phyloP scores from a whole-genome alignment of 2,329 filamentous ascomycete species.

The Cercospora nicotianae region DNA sequence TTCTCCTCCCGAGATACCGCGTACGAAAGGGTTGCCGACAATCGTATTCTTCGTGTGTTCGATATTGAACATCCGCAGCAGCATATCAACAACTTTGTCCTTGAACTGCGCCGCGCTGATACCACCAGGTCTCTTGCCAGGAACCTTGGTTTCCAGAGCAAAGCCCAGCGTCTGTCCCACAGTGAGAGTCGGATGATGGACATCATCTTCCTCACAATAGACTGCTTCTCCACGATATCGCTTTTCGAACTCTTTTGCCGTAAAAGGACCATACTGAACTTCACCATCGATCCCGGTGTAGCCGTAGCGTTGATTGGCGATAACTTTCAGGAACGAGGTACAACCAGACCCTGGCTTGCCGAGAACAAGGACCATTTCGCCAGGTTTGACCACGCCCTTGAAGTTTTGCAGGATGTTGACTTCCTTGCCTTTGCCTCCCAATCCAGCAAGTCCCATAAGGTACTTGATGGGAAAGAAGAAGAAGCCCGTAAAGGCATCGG shows the following conservation, averaged over 20 bases:
- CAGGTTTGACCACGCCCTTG: slow-evolving; percentile 65
- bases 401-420: slow-evolving; percentile 73
- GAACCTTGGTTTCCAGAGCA: slow-evolving; percentile 80
- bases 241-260: slow-evolving; percentile 63
- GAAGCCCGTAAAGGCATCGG: slow-evolving; percentile 63
- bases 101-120: slow-evolving; percentile 74
- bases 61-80: slow-evolving; percentile 92
- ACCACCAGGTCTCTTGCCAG: slow-evolving; percentile 59
- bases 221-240: slow-evolving; percentile 78
- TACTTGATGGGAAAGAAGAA: slow-evolving; percentile 71
- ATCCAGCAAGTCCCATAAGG: slow-evolving; percentile 60
- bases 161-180: slow-evolving; percentile 86
- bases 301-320: slow-evolving; percentile 57
- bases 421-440: slow-evolving; percentile 67
- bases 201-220: slow-evolving; percentile 84
- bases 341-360: slow-evolving; percentile 68
- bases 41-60: slow-evolving; percentile 83
- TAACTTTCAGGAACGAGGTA: slow-evolving; percentile 56
- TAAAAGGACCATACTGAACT: slow-evolving; percentile 66
- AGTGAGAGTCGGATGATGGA: slow-evolving; percentile 81
- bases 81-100: slow-evolving; percentile 67
- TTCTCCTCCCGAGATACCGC: slow-evolving; percentile 63
- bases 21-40: slow-evolving; percentile 78
- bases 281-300: slow-evolving; percentile 67
- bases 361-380: slow-evolving; percentile 85